Evolutionary conservation across 2,329 filamentous ascomycete species (phyloP), one percentile per base, ranked within the genome.

Genomic region (Aspergillus floridensis): DNA sequence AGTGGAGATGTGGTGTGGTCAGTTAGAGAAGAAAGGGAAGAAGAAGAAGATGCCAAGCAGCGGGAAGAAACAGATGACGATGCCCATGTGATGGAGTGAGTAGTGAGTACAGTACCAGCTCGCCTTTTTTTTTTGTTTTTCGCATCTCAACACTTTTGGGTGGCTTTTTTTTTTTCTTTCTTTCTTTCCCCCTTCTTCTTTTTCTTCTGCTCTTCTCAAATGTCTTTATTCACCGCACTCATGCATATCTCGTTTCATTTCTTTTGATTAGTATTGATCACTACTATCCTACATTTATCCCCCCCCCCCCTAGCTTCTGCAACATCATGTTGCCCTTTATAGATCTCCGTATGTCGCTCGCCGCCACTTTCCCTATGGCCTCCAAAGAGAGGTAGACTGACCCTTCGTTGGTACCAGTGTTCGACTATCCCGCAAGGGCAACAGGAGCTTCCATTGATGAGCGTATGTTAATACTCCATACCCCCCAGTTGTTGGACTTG

Each of bases 391-490:
- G 55, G 46, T 29, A 29, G 56, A 64, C 31, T 53, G 60, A 68
- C 49, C 63, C 48, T 63, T 54, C 59, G 53, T 24, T 55, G 4
- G 58, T 52, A 59, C 56, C 22, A 89, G 86, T 86, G 55, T 90
- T 90, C 68, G 76, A 80, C 59, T 85, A 86, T 74, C 79, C 83
- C 57, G 81, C 82, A 53, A 77, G 76, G 60, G 74, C 81, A 24
- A 79, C 87, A 31, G 88, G 87, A 47, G 84, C 86, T 52, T 87
- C 87, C 21, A 73, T 83, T 60, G 88, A 90, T 74, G 87, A 90
- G 70, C 74, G 86, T 88, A 78, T 53, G 71, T 66, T 48, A 62
- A 19, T 61, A 53, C 29, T 21, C n/a, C 49, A 38, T 29, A 21
- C 35, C 31, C 32, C 29, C 24, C 41, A 22, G 46, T 24, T 29